phyloP scores from a whole-genome alignment of 495 filamentous ascomycete genomes.

The Aspergillus bridgeri region DNA sequence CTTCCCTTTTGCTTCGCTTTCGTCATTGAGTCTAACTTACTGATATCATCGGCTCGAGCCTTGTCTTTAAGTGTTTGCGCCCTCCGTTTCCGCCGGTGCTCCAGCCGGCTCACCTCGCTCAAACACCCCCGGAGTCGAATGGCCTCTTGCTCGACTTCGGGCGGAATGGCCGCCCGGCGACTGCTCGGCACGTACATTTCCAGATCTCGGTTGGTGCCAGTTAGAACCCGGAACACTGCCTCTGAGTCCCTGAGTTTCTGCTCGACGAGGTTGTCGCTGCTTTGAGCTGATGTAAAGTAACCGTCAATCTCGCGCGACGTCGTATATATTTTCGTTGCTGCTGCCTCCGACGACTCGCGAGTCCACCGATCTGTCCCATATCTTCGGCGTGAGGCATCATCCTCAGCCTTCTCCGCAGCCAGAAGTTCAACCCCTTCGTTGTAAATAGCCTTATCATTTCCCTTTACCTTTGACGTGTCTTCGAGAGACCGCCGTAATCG shows the following conservation, averaged over 20 bases:
- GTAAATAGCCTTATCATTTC: constrained; percentile 68
- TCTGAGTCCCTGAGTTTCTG: constrained; percentile 76
- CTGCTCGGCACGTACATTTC: constrained; percentile 88
- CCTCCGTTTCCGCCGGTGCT: constrained; percentile 70
- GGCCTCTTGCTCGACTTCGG: constrained; percentile 74
- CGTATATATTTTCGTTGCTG: constrained; percentile 70
- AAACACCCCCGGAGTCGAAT: constrained; percentile 68
- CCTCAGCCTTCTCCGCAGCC: constrained; percentile 76
- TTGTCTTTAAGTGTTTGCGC: constrained; percentile 74
- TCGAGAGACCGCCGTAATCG: constrained; percentile 71
- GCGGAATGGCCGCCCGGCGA: constrained; percentile 70
- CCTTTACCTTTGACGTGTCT: constrained; percentile 82
- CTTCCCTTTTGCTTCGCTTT: background rate
- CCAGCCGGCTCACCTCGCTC: constrained; percentile 78
- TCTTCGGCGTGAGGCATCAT: constrained; percentile 67
- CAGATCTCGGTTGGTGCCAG: constrained; percentile 71
- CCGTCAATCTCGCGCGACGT: constrained; percentile 77
- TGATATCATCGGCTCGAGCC: constrained; percentile 84
- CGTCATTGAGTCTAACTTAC: constrained; percentile 42
- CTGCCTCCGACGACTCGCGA: constrained; percentile 63
- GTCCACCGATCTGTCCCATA: constrained; percentile 88
- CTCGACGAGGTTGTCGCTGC: constrained; percentile 76
- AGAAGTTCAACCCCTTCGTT: constrained; percentile 77
- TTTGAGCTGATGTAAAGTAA: constrained; percentile 81
- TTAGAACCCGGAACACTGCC: constrained; percentile 67